These are phyloP conservation scores for Pholiota microspora DNA, from an alignment of 768 basidiomycete genomes.

Conservation along the genomic window DNA sequence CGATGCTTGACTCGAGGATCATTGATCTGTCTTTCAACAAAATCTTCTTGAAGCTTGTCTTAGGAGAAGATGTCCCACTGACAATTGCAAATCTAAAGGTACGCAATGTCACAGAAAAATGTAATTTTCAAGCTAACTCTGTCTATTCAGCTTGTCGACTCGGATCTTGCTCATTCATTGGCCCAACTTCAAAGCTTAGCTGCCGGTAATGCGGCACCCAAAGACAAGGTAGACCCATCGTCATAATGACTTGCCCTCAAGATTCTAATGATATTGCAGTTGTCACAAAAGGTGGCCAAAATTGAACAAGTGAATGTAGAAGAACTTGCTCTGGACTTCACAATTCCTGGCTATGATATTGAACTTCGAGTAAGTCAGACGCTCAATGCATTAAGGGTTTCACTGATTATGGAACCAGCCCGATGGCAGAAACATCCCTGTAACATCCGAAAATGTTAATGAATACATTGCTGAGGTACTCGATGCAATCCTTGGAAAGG, in stretches of 20 bases:
- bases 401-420: conserved; percentile 41
- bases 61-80: conserved; percentile 83
- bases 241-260: no score
- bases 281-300: conserved; percentile 53
- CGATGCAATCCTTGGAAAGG: conserved; percentile 84
- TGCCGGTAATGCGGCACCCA: conserved; percentile 33
- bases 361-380: conserved; percentile 70
- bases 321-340: conserved; percentile 94
- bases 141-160: conserved; percentile 69
- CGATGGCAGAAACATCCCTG: conserved; percentile 73
- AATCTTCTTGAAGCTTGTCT: conserved; percentile 87
- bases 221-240: conserved; percentile 49
- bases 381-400: not conserved
- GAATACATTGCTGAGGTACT: conserved; percentile 89
- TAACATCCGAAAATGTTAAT: conserved; percentile 85
- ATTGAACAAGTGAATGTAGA: conserved; percentile 70
- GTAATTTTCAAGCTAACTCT: conserved; percentile 10
- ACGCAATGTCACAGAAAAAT: conserved; percentile 13
- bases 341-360: conserved; percentile 93
- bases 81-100: conserved; percentile 85
- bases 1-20: conserved; percentile 94
- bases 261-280: conserved; percentile 25
- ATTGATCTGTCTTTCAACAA: conserved; percentile 96
- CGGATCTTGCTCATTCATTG: conserved; percentile 82
- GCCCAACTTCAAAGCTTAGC: conserved; percentile 74